Evolutionary conservation across 257 asterid species (phyloP).

Genomic region (Solanum piurae): DNA sequence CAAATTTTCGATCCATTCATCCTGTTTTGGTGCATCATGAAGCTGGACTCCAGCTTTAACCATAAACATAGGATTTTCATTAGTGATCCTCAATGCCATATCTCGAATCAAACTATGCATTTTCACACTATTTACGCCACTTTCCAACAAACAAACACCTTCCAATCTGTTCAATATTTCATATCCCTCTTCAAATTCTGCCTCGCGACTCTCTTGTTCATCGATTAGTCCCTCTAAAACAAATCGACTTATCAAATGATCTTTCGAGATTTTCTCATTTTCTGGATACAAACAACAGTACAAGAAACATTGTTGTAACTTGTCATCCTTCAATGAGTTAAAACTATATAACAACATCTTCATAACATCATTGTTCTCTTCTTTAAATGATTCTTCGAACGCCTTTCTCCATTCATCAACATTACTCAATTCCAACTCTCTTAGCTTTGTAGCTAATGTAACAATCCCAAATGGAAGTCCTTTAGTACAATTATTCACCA

Average conservation of each 20-base stretch:
- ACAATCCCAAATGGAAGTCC: neutral
- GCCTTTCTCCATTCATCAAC: neutral
- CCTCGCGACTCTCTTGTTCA: conserved; percentile 3
- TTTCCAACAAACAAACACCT: conserved; percentile 19
- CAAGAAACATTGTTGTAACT: conserved; percentile 8
- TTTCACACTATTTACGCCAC: conserved; percentile 2
- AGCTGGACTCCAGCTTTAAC: conserved; percentile 22
- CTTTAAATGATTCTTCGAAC: neutral
- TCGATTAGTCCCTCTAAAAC: conserved; percentile 17
- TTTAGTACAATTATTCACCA: neutral
- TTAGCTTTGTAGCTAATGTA: neutral
- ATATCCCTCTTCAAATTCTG: conserved; percentile 20
- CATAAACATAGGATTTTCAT: conserved; percentile 10
- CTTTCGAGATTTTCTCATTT: conserved; percentile 9
- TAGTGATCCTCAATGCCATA: conserved; percentile 10
- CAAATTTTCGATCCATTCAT: conserved; percentile 16
- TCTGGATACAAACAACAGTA: conserved; percentile 28
- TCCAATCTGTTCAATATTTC: conserved; percentile 15
- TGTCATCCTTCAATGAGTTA: conserved; percentile 17
- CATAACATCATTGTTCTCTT: conserved; percentile 1
- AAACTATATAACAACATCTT: conserved; percentile 12
- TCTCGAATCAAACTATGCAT: conserved; percentile 29
- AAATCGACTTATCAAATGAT: conserved; percentile 10
- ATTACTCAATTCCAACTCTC: neutral
- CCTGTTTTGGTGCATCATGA: neutral